Conservation (phyloP, 208 protist species). For the Trypanosoma brucei region DNA sequence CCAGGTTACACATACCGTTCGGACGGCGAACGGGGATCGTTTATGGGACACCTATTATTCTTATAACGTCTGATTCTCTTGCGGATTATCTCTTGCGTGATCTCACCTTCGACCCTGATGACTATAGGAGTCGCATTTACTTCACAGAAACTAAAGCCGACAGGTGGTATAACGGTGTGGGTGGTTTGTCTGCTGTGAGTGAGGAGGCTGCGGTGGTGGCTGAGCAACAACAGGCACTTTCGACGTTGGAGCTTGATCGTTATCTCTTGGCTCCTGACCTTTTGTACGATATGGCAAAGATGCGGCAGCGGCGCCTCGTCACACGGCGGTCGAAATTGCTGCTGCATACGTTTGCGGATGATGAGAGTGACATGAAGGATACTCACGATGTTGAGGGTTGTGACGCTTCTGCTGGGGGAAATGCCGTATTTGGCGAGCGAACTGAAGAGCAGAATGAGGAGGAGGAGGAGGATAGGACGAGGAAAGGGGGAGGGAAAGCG, state of each 20-base stretch:
- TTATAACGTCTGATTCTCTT: slow-evolving; percentile 50
- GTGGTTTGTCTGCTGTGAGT: not conserved
- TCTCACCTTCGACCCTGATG: slow-evolving; percentile 58
- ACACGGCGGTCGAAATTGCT: slow-evolving; percentile 60
- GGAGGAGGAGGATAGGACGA: slow-evolving; percentile 1
- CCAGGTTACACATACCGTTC: slow-evolving; percentile 65
- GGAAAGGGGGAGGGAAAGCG: not conserved
- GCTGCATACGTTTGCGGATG: slow-evolving; percentile 68
- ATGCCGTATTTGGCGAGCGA: not conserved
- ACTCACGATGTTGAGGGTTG: slow-evolving; percentile 16
- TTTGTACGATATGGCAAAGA: slow-evolving; percentile 71
- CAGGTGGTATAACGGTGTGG: not conserved
- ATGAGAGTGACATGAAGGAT: slow-evolving; percentile 25
- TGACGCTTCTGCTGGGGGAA: not conserved
- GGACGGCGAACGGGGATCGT: slow-evolving; percentile 79
- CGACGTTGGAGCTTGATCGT: slow-evolving; percentile 67
- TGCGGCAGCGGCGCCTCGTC: slow-evolving; percentile 66
- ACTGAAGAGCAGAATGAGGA: not conserved
- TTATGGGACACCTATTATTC: slow-evolving; percentile 58
- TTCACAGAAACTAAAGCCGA: slow-evolving; percentile 36
- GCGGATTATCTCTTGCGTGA: slow-evolving; percentile 46
- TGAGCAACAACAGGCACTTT: slow-evolving; percentile 62
- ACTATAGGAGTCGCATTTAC: slow-evolving; percentile 75
- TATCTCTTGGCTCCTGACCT: slow-evolving; percentile 82
- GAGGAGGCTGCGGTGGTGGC: slow-evolving; percentile 41